Base-by-base conservation (phyloP, 192 early-diverging fungal species). In the Kappamyces sp. region DNA sequence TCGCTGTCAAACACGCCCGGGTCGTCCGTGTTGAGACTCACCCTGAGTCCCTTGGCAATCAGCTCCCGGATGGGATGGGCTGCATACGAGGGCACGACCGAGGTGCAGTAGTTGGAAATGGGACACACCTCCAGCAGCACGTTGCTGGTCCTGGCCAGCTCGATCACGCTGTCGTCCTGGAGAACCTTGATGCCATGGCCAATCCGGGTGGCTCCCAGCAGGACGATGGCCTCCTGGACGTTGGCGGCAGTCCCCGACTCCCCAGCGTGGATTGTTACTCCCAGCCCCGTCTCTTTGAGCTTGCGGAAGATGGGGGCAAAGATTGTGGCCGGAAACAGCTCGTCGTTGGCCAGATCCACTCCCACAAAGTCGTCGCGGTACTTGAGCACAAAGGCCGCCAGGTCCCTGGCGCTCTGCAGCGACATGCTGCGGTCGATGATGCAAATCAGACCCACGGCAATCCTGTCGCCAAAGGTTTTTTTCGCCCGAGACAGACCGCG, bases 301-400 rank as follows among this genome's bases (percentile, higher is more conserved):
- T 3, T 38, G 41, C 45, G 5, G 45, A 55, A 55, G 2, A 55
- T 32, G 45, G 22, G 22, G 22, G 12, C 43, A 45, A 45, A n/a
- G 22, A 45, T n/a, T 45, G 12, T n/a, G 29, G 53, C 53, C 22
- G 41, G 40, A 39, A 39, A 55, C n/a, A 30, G 41, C 45, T 55
- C 53, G 45, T 55, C 53, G n/a, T 38, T 55, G 22, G 53, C 53
- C 6, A 55, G 31, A 55, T 55, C 53, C 22, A 55, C 53, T 12
- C 29, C 53, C 31, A 55, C 36, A 55, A 55, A 55, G 31, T 55
- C 53, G 5, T 32, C 9, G 22, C 45, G 41, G 53, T 55, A 55
- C 34, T 55, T 38, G 31, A 39, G 9, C 41, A 55, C 41, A 43
- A 55, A 55, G 45, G 41, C 53, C 7, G 31, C 30, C 14, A 38